Evolutionary conservation across 2,329 filamentous ascomycete species (phyloP).

Genomic region (Xylariales sp.): DNA sequence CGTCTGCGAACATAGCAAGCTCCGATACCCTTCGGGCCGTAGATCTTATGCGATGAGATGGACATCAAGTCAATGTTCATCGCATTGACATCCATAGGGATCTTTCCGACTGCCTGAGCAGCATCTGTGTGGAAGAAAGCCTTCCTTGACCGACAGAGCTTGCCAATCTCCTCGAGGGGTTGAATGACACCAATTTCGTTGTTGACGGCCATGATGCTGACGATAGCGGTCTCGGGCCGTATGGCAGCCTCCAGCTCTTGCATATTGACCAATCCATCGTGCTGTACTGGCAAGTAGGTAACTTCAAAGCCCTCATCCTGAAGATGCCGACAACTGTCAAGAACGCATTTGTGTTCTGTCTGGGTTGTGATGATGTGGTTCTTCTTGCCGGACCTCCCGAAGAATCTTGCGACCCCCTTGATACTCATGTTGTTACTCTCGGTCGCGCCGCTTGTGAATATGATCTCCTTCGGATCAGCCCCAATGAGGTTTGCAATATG

Average conservation of each 20-base stretch:
- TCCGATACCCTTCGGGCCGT: conserved; percentile 94
- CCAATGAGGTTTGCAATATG: conserved; percentile 85
- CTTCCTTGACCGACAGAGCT: conserved; percentile 84
- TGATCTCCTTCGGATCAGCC: conserved; percentile 94
- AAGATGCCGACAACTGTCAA: conserved; percentile 94
- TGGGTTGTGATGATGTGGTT: conserved; percentile 97
- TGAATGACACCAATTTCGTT: conserved; percentile 99
- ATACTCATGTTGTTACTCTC: conserved; percentile 99
- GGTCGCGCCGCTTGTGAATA: conserved; percentile 96
- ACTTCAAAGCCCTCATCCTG: conserved; percentile 96
- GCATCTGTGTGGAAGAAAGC: conserved; percentile 97
- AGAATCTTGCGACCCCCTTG: conserved; percentile 95
- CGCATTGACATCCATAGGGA: conserved; percentile 91
- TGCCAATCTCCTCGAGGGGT: conserved; percentile 88
- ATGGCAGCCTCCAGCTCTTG: conserved; percentile 83
- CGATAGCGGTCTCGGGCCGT: conserved; percentile 81
- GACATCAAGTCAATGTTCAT: conserved; percentile 99
- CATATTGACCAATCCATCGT: conserved; percentile 80
- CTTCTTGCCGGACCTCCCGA: conserved; percentile 90
- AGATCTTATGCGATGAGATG: conserved; percentile 97
- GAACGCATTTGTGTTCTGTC: conserved; percentile 97
- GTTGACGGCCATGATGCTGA: conserved; percentile 98
- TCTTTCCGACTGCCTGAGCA: conserved; percentile 97
- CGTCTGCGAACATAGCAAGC: conserved; percentile 93
- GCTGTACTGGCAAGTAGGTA: conserved; percentile 91